Base-by-base conservation (phyloP, 2,329 filamentous ascomycete genomes). In the Alternaria viburni region DNA sequence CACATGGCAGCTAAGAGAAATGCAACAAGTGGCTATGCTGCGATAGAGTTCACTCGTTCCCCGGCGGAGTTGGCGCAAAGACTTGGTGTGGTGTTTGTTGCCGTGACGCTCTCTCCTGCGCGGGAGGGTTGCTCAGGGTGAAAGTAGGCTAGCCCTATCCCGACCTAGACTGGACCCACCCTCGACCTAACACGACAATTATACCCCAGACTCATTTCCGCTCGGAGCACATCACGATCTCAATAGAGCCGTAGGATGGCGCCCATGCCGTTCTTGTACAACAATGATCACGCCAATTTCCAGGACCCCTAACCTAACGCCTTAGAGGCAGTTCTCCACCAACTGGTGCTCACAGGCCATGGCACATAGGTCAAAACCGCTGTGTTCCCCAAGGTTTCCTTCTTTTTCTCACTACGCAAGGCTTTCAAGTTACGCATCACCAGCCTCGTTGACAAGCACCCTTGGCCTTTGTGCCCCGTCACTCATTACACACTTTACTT, bases 391-490 rank as follows among this genome's bases (percentile, higher is more conserved):
- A 56, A 64, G 61, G 58, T 32, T 64, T 63, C 66, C 66, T 67
- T 65, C 62, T 72, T 67, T 66, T 50, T 44, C 56, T 59, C 64
- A 61, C 59, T 70, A 71, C 74, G 68, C 74, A 76, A 76, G 74
- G 75, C 72, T 59, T 70, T 74, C 69, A 52, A 68, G 71, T 71
- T 72, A 75, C 73, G 69, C 70, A 71, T 69, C 68, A 62, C 68
- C 68, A 72, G 72, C 74, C 71, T 78, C 74, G 73, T 73, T 70
- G 67, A 70, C 73, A 75, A 75, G 69, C 66, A 57, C 41, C 66
- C 68, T 65, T 65, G 74, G 76, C 75, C 74, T 70, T 74, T 68
- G 75, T 74, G 77, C 77, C 78, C 58, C 62, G 74, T 75, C 77
- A 71, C 72, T 79, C 77, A 68, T 79, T 79, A 77, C 62, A 54